Conservation (phyloP, 805 yeast genomes). For the Scheffersomyces coipomensis region DNA sequence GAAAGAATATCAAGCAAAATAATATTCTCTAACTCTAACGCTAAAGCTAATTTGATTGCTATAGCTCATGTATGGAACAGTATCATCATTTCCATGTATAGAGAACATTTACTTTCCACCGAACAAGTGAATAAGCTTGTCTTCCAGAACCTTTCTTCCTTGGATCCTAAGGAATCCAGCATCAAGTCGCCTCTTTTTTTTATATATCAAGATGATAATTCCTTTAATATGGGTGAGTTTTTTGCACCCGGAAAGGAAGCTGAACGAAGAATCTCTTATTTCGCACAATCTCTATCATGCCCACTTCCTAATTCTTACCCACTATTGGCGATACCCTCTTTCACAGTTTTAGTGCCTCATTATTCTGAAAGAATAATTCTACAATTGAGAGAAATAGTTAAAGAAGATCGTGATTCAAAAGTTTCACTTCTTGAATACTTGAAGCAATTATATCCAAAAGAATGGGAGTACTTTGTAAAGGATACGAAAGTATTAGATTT, state of each 20-base stretch:
- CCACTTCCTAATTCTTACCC: slow-evolving; percentile 49
- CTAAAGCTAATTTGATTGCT: slow-evolving; percentile 6
- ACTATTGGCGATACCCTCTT: slow-evolving; percentile 46
- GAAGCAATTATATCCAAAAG: slow-evolving; percentile 66
- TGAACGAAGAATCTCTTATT: slow-evolving; percentile 50
- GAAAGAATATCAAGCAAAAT: slow-evolving; percentile 31
- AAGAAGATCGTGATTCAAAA: slow-evolving; percentile 44
- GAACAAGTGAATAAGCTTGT: slow-evolving; percentile 39
- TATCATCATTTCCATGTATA: slow-evolving; percentile 23
- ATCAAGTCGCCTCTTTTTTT: slow-evolving; percentile 47
- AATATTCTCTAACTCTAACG: slow-evolving; percentile 9
- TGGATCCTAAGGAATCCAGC: slow-evolving; percentile 19
- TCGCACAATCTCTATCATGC: slow-evolving; percentile 52
- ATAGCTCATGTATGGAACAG: slow-evolving; percentile 29
- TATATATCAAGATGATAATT: slow-evolving; percentile 46
- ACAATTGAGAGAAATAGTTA: slow-evolving; percentile 44
- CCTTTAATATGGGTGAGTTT: slow-evolving; percentile 32
- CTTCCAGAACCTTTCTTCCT: slow-evolving; percentile 19
- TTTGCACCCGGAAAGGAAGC: slow-evolving; percentile 49
- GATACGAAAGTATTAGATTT: slow-evolving; percentile 52
- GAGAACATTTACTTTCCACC: slow-evolving; percentile 40
- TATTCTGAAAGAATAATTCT: slow-evolving; percentile 50
- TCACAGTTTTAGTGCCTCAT: slow-evolving; percentile 53
- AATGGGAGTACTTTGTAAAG: slow-evolving; percentile 79
- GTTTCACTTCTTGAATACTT: slow-evolving; percentile 73